Percentiles rank a stretch among this genome's conserved stretches.
Evolutionary conservation across 2,329 filamentous ascomycete species (phyloP).

Genomic region (Falciphora oryzae): DNA sequence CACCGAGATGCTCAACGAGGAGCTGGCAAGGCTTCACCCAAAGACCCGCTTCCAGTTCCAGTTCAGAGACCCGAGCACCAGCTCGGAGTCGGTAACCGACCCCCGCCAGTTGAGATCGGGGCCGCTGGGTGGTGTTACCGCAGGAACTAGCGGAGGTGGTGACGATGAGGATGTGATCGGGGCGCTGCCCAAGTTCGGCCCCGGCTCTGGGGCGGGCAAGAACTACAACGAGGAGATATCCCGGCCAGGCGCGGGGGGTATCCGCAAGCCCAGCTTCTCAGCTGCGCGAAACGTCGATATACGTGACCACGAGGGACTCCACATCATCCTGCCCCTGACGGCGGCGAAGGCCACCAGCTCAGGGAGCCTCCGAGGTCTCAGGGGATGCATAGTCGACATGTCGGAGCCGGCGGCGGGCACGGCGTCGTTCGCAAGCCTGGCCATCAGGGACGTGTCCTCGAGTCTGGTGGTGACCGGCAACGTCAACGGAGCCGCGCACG

Average conservation of each 20-base stretch:
- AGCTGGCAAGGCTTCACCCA: slow-evolving; percentile 61
- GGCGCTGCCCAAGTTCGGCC: slow-evolving; percentile 28
- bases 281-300: slow-evolving; percentile 57
- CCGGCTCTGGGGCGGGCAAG: slow-evolving; percentile 21
- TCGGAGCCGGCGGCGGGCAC: slow-evolving; percentile 56
- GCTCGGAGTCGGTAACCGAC: slow-evolving; percentile 34
- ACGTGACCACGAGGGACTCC: slow-evolving; percentile 58
- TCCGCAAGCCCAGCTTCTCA: slow-evolving; percentile 60
- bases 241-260: slow-evolving; percentile 27
- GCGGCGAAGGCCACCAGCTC: slow-evolving; percentile 67
- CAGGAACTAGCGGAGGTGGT: slow-evolving; percentile 5
- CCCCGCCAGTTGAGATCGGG: slow-evolving; percentile 29
- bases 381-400: slow-evolving; percentile 73
- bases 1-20: slow-evolving; percentile 70
- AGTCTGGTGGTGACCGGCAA: slow-evolving; percentile 73
- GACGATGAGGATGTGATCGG: slow-evolving; percentile 28
- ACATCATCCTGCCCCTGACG: slow-evolving; percentile 71
- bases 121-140: too few species aligned
- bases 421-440: slow-evolving; percentile 62
- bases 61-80: slow-evolving; percentile 12
- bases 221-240: slow-evolving; percentile 56
- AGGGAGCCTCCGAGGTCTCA: slow-evolving; percentile 65
- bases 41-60: slow-evolving; percentile 76
- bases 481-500: slow-evolving; percentile 74
- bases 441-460: slow-evolving; percentile 61